Base-by-base conservation (phyloP, 2,329 filamentous ascomycete species). In the Raffaelea ambrosiae region DNA sequence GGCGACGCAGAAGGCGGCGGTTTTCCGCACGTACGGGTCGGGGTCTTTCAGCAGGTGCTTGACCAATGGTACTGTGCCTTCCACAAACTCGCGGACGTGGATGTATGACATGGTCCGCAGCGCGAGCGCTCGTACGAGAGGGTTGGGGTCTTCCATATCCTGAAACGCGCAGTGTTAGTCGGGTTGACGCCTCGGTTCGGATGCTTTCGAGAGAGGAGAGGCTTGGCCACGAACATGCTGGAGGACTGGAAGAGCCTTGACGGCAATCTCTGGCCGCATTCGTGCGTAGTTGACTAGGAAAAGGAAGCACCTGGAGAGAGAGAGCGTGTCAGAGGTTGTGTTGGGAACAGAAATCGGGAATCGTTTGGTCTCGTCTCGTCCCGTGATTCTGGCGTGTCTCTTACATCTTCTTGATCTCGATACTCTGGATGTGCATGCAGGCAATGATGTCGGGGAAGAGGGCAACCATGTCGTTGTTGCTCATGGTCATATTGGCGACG, bases 401-500 rank as follows among this genome's bases (percentile, higher is more conserved):
- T 57, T 72, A 96, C 93, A 98, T 98, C 76, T 98, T 98, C 79
- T 98, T 98, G 69, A 98, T 96, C 69, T 98, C 93, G 64, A 98
- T 71, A 59, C 86, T 95, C 46, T 84, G 85, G 53, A 98, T 87
- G 58, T 87, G 82, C 93, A 98, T 98, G 73, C 91, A 97, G 53
- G 76, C 83, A 58, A 98, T 87, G 51, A 98, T 86, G 63, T 98
- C 93, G 18, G 91, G 89, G 59, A 98, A 98, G 46, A 98, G 74
- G 36, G 88, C 89, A 48, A 97, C 86, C 93, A 98, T 98, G 67
- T 98, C 93, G 63, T 97, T 98, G 71, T 98, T 98, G 79, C 91
- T 97, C 93, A 98, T 98, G 55, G 93, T 98, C 93, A 98, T 98
- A 65, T 98, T 98, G 64, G 93, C 93, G 59, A 98, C 93, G 58